phyloP scores from a whole-genome alignment of 129 eudicot species.

The Tagetes patula region DNA sequence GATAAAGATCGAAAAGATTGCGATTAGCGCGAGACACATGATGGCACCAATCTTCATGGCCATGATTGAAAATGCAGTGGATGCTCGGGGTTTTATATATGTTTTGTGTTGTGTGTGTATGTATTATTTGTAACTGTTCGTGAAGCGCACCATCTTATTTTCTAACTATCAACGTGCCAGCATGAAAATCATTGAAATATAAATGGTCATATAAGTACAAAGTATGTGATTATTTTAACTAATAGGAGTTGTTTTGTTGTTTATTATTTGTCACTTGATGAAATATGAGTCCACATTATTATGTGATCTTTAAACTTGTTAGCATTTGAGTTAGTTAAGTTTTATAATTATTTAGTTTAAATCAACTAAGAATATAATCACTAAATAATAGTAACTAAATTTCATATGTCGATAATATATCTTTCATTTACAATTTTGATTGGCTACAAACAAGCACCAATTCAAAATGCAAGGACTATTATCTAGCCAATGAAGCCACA shows the following conservation, averaged over 20 bases:
- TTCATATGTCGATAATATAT: no score
- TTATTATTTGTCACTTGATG: no score
- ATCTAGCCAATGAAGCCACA: not conserved
- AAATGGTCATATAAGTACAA: not conserved
- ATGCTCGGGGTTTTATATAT: not conserved
- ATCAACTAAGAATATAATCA: no score
- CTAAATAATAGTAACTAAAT: no score
- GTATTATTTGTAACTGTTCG: conserved; percentile 6
- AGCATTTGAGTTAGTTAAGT: no score
- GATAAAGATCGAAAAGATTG: conserved; percentile 7
- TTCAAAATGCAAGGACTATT: not conserved
- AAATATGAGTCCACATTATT: no score
- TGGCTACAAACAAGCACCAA: not conserved
- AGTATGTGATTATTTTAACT: no score
- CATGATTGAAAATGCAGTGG: not conserved
- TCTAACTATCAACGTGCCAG: conserved; percentile 31
- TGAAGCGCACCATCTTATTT: conserved; percentile 27
- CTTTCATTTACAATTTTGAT: not conserved
- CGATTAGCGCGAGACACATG: not conserved
- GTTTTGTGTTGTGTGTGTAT: conserved; percentile 16
- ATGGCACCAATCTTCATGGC: conserved; percentile 24
- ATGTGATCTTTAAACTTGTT: no score
- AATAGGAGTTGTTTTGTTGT: no score
- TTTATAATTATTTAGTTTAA: no score
- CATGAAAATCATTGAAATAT: conserved; percentile 17